A percentile compares a stretch with the other conserved stretches of the same genome.
Conservation (phyloP, 306 rosid genomes). For the Morella rubra region DNA sequence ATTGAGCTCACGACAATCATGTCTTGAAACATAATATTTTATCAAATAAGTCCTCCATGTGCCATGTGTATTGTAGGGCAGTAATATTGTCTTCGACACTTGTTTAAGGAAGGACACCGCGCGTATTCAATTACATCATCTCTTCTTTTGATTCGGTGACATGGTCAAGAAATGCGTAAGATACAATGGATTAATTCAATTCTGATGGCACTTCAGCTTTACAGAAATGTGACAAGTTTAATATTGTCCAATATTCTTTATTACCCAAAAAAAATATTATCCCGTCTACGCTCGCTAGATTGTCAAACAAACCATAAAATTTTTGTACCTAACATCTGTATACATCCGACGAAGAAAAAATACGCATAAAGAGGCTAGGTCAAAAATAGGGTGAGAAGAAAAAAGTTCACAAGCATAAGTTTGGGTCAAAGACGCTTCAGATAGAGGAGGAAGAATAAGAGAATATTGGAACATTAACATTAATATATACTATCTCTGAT, state of each 20-base stretch:
- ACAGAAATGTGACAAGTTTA: not conserved
- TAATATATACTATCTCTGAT: not conserved
- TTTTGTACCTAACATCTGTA: conserved; percentile 51
- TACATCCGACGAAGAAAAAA: conserved; percentile 42
- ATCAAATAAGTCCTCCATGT: not conserved
- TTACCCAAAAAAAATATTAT: not conserved
- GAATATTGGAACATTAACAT: conserved; percentile 14
- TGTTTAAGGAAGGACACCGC: conserved; percentile 21
- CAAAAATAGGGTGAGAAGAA: conserved; percentile 50
- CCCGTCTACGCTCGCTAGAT: not conserved
- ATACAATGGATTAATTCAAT: conserved; percentile 45
- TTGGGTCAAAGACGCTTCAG: conserved; percentile 81
- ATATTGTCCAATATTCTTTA: not conserved
- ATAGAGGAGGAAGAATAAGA: conserved; percentile 9
- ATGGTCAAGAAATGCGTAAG: not conserved
- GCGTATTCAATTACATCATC: too few relatives aligned
- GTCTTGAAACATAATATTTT: not conserved
- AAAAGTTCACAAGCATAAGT: conserved; percentile 30
- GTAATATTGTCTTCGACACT: not conserved
- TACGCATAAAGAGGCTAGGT: conserved; percentile 46
- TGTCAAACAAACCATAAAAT: conserved; percentile 24
- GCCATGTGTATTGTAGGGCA: not conserved
- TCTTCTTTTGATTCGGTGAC: too few relatives aligned
- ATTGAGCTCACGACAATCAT: too few relatives aligned
- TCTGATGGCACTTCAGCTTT: conserved; percentile 26